Evolutionary conservation across 1,139 yeast genomes (phyloP).

Genomic region (Kodamaea alishanica): DNA sequence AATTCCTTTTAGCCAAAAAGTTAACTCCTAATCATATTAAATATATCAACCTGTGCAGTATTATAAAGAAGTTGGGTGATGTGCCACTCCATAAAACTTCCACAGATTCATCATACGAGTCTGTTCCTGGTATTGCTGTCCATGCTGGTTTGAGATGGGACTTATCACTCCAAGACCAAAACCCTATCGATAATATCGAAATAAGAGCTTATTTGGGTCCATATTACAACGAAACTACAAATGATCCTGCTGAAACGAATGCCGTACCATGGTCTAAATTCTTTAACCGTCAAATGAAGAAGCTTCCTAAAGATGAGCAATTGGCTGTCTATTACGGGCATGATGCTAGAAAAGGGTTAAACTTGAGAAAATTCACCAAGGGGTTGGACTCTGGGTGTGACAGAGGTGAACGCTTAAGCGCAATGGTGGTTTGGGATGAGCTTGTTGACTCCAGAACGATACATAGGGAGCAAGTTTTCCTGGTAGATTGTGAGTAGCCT

Average conservation of each 20-base stretch:
- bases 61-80: constrained; percentile 59
- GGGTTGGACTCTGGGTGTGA: constrained; percentile 87
- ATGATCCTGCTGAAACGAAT: constrained; percentile 43
- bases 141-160: constrained; percentile 80
- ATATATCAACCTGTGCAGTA: constrained; percentile 58
- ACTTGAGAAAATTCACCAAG: constrained; percentile 57
- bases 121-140: constrained; percentile 59
- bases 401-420: constrained; percentile 67
- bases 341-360: constrained; percentile 77
- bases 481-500: constrained; percentile 19
- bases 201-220: constrained; percentile 63
- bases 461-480: constrained; percentile 25
- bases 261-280: constrained; percentile 63
- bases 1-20: constrained; percentile 55
- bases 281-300: constrained; percentile 54
- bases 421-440: constrained; percentile 49
- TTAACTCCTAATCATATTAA: constrained; percentile 58
- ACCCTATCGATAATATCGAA: constrained; percentile 57
- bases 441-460: constrained; percentile 14
- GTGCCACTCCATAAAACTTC: constrained; percentile 45
- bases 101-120: constrained; percentile 14
- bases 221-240: constrained; percentile 49
- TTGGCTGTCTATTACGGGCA: constrained; percentile 81
- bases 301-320: constrained; percentile 17
- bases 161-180: constrained; percentile 52